A percentile compares a stretch with the other conserved stretches of the same genome.
These are phyloP conservation scores for Pseudocercospora crystallina DNA, from an alignment of 2,329 filamentous ascomycete genomes.

Conservation along the genomic window DNA sequence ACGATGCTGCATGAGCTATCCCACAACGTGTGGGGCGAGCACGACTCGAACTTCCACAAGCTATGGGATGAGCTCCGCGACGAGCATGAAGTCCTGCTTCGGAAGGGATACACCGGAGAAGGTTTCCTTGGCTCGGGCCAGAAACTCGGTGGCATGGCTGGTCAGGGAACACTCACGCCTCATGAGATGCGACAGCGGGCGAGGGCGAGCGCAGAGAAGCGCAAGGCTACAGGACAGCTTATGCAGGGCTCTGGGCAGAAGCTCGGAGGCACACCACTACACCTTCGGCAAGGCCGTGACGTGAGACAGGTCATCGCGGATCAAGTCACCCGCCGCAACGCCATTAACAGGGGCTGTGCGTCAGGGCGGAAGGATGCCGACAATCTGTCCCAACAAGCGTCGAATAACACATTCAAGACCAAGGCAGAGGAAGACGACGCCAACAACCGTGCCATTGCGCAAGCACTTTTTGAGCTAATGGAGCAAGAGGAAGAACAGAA, in stretches of 20 bases:
- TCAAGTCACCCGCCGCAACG: constrained; percentile 64
- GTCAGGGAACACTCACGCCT: constrained; percentile 57
- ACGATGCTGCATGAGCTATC: constrained; percentile 93
- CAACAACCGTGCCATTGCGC: constrained; percentile 81
- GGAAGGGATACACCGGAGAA: constrained; percentile 88
- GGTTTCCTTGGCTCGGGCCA: constrained; percentile 77
- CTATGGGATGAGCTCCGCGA: constrained; percentile 88
- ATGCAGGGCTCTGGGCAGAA: constrained; percentile 66
- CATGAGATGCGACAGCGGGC: constrained; percentile 75
- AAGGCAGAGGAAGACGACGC: constrained; percentile 85
- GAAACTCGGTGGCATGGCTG: constrained; percentile 63
- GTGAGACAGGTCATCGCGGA: constrained; percentile 71
- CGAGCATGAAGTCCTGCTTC: constrained; percentile 72
- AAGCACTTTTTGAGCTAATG: constrained; percentile 81
- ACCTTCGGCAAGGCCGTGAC: constrained; percentile 57
- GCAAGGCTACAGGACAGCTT: constrained; percentile 48
- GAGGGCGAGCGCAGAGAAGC: constrained; percentile 66
- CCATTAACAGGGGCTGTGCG: constrained; percentile 66
- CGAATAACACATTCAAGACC: constrained; percentile 73
- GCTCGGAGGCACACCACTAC: constrained; percentile 63
- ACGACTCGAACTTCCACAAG: constrained; percentile 78
- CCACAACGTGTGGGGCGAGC: constrained; percentile 83
- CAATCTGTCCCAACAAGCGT: constrained; percentile 67
- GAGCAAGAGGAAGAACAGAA: constrained; percentile 68
- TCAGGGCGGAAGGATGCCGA: constrained; percentile 66